Evolutionary conservation across 2,329 filamentous ascomycete genomes (phyloP).

Genomic region (Ilyonectria mors-panacis): DNA sequence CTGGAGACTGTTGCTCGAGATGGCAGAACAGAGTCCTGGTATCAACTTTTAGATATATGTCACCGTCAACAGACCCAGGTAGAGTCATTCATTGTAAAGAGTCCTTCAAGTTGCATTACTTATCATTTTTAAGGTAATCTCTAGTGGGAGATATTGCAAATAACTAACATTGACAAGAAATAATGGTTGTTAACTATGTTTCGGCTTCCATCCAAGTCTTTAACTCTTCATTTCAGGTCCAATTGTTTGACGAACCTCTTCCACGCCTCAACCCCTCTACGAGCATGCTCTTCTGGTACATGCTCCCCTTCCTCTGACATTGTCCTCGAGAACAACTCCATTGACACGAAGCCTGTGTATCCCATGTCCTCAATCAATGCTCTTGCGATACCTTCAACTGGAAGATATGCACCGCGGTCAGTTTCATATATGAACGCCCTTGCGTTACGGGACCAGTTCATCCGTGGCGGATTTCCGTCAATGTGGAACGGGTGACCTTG

Average conservation of each 20-base stretch:
- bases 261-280: slow-evolving; percentile 23
- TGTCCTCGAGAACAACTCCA: slow-evolving; percentile 72
- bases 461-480: slow-evolving; percentile 59
- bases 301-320: slow-evolving; percentile 33
- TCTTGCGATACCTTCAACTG: slow-evolving; percentile 70
- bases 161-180: too few species aligned
- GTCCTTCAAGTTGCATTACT: too few species aligned
- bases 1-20: slow-evolving; percentile 24
- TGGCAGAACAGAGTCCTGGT: slow-evolving; percentile 25
- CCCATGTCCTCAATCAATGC: slow-evolving; percentile 74
- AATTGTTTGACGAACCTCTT: slow-evolving; percentile 25
- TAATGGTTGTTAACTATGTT: background rate
- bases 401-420: slow-evolving; percentile 62
- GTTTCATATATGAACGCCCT: slow-evolving; percentile 67
- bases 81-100: background rate
- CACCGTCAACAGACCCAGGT: background rate
- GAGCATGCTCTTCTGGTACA: slow-evolving; percentile 22
- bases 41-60: slow-evolving; percentile 27
- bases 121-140: too few species aligned
- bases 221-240: slow-evolving; percentile 3
- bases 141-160: too few species aligned
- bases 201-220: background rate
- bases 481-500: slow-evolving; percentile 53
- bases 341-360: slow-evolving; percentile 76
- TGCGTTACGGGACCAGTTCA: slow-evolving; percentile 83